Evolutionary conservation across 2,329 filamentous ascomycete genomes (phyloP).

Genomic region (Aphanocladium album): DNA sequence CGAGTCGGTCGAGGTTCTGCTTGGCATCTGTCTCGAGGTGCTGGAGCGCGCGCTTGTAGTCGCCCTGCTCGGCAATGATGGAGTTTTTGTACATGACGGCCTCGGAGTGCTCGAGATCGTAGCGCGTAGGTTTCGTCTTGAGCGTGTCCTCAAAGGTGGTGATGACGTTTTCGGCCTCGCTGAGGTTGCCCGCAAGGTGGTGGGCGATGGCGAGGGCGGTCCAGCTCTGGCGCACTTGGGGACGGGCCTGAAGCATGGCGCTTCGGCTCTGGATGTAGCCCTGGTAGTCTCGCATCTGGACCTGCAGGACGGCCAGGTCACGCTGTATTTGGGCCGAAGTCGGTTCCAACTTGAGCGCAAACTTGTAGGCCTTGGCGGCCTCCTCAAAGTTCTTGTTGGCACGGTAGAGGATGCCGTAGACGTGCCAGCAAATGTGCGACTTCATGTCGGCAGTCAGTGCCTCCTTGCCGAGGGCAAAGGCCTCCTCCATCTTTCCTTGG

Average conservation of each 20-base stretch:
- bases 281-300: constrained; percentile 93
- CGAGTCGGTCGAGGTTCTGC: constrained; percentile 74
- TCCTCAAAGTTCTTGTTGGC: constrained; percentile 97
- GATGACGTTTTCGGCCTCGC: constrained; percentile 84
- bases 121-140: constrained; percentile 69
- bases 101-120: constrained; percentile 89
- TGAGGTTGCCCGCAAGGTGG: constrained; percentile 80
- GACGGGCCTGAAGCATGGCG: constrained; percentile 79
- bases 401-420: constrained; percentile 91
- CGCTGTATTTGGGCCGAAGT: constrained; percentile 90
- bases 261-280: constrained; percentile 88
- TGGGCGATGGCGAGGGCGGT: constrained; percentile 93
- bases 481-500: constrained; percentile 87
- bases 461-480: constrained; percentile 86
- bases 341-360: constrained; percentile 88
- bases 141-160: constrained; percentile 91
- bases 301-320: constrained; percentile 86
- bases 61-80: constrained; percentile 85
- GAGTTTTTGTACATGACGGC: constrained; percentile 91
- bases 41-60: constrained; percentile 76
- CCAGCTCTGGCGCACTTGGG: constrained; percentile 87
- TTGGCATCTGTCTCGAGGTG: constrained; percentile 77
- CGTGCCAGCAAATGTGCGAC: constrained; percentile 99
- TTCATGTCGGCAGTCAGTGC: constrained; percentile 96
- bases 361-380: constrained; percentile 98